Conservation (phyloP, 192 early-diverging fungal genomes). For the Backusella mclennaniae region DNA sequence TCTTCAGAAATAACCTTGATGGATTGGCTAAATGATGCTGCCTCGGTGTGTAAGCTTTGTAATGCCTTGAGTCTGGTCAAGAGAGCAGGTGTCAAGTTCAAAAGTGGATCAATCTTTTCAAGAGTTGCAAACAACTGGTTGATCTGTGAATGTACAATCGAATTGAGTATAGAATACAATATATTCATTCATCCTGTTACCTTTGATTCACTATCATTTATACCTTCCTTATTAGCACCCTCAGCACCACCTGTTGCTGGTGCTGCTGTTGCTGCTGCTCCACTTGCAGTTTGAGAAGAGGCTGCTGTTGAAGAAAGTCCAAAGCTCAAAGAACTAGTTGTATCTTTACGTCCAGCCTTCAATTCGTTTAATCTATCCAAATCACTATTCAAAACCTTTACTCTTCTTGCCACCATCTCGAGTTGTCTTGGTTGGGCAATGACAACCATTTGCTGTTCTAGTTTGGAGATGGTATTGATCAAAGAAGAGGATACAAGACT, state of each 20-base stretch:
- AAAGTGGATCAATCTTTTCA: slow-evolving; percentile 75
- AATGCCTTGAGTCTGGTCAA: slow-evolving; percentile 77
- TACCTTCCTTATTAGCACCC: background rate
- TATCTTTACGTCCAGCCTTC: slow-evolving; percentile 38
- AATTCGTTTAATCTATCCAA: slow-evolving; percentile 71
- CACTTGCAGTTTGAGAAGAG: background rate
- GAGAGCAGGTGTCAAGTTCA: slow-evolving; percentile 75
- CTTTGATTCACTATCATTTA: slow-evolving; percentile 12
- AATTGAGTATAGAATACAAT: background rate
- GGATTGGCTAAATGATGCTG: slow-evolving; percentile 71
- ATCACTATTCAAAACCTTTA: slow-evolving; percentile 62
- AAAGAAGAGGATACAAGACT: slow-evolving; percentile 37
- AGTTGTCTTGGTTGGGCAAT: slow-evolving; percentile 72
- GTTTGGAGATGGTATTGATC: slow-evolving; percentile 57
- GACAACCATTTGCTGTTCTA: slow-evolving; percentile 71
- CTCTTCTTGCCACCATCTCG: slow-evolving; percentile 57
- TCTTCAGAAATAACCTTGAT: slow-evolving; percentile 70
- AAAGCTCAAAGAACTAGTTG: background rate
- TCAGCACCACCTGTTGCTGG: background rate
- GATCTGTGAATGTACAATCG: slow-evolving; percentile 36
- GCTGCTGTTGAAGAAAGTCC: background rate
- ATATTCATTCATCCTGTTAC: background rate
- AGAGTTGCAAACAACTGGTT: slow-evolving; percentile 68
- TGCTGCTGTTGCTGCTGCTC: background rate
- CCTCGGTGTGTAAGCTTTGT: slow-evolving; percentile 78